phyloP scores from a whole-genome alignment of 176 grass and related monocot genomes.

The Triticum timopheevii region DNA sequence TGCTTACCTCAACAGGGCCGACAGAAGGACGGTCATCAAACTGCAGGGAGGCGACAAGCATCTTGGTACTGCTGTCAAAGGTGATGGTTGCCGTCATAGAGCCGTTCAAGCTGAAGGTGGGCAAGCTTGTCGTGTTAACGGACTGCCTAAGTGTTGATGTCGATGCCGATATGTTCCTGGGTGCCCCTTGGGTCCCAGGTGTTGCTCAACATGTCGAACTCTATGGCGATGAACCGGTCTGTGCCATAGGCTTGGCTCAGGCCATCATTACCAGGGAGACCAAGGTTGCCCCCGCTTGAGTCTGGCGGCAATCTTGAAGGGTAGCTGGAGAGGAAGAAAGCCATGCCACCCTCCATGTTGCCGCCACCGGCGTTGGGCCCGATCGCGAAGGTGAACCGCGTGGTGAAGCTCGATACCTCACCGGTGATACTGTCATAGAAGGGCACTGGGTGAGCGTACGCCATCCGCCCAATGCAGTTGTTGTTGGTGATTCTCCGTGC shows the following conservation, averaged over 20 bases:
- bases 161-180: constrained; percentile 30
- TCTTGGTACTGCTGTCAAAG: constrained; percentile 3
- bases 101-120: constrained; percentile 15
- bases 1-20: background rate
- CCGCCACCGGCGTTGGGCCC: background rate
- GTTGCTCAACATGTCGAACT: constrained; percentile 46
- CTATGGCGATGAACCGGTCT: constrained; percentile 33
- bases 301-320: background rate
- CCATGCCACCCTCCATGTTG: background rate
- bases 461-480: background rate
- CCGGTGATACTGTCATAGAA: background rate
- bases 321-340: background rate
- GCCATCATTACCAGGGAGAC: background rate
- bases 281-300: background rate
- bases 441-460: background rate
- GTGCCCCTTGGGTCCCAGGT: background rate
- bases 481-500: background rate
- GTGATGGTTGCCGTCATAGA: background rate
- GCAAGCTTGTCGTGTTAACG: background rate
- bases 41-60: background rate
- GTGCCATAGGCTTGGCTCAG: background rate
- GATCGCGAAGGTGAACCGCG: background rate
- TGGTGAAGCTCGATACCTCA: background rate
- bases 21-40: background rate
- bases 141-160: constrained; percentile 6